Evolutionary conservation across 2,329 filamentous ascomycete genomes (phyloP).

Genomic region (Aspergillus luchuensis): DNA sequence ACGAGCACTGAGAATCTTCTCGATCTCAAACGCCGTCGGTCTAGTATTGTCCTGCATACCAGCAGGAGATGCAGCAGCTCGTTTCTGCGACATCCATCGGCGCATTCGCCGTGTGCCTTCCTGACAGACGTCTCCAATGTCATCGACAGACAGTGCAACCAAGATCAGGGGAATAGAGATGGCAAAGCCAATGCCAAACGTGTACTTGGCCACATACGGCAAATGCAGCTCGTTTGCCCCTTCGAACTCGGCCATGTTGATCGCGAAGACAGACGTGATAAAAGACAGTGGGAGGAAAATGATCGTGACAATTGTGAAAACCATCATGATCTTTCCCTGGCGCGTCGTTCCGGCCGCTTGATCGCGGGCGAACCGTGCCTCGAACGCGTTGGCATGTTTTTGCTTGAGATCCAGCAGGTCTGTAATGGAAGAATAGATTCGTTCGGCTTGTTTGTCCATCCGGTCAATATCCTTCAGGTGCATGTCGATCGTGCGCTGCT

Average conservation of each 20-base stretch:
- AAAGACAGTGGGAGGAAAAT: slow-evolving; percentile 60
- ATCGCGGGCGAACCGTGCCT: slow-evolving; percentile 60
- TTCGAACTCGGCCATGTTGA: slow-evolving; percentile 54
- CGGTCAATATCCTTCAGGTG: slow-evolving; percentile 62
- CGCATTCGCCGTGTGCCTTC: slow-evolving; percentile 25
- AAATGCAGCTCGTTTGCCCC: slow-evolving; percentile 42
- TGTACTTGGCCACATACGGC: slow-evolving; percentile 57
- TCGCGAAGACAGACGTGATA: slow-evolving; percentile 58
- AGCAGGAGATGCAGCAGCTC: not conserved
- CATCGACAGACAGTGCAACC: slow-evolving; percentile 51
- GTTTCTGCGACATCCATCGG: slow-evolving; percentile 26
- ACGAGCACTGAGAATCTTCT: slow-evolving; percentile 30
- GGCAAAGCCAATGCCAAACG: slow-evolving; percentile 58
- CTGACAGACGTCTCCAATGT: slow-evolving; percentile 38
- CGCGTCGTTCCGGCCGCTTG: slow-evolving; percentile 63
- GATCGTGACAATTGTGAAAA: slow-evolving; percentile 62
- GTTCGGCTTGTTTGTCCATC: slow-evolving; percentile 64
- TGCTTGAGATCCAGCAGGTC: slow-evolving; percentile 69
- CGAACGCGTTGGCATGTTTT: slow-evolving; percentile 68
- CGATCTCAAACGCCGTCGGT: slow-evolving; percentile 26
- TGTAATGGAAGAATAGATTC: slow-evolving; percentile 62
- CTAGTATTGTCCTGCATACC: not conserved
- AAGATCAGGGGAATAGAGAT: slow-evolving; percentile 55
- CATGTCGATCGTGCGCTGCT: slow-evolving; percentile 59
- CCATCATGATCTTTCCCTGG: slow-evolving; percentile 60